These are phyloP conservation scores for Thalassiosira mediterranea DNA, from an alignment of 352 stramenopile genomes.

Conservation along the genomic window DNA sequence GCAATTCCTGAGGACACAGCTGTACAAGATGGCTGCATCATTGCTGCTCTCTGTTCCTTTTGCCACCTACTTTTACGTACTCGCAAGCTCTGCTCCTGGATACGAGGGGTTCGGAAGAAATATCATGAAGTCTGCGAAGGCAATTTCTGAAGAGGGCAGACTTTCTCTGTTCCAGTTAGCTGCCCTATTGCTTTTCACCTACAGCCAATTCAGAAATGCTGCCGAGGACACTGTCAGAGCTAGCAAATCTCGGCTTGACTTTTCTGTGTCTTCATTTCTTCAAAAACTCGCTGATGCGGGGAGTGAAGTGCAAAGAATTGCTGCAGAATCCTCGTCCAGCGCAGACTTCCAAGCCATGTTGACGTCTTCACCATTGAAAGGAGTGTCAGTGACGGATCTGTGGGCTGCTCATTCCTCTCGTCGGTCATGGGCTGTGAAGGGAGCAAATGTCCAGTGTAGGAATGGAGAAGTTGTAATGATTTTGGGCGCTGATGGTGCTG, in stretches of 20 bases:
- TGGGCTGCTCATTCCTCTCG: constrained; percentile 76
- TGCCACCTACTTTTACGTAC: constrained; percentile 33
- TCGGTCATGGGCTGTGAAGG: constrained; percentile 74
- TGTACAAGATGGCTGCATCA: constrained; percentile 33
- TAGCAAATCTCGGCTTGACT: constrained; percentile 15
- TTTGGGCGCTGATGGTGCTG: constrained; percentile 67
- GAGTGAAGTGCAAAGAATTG: constrained; percentile 49
- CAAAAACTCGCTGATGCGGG: constrained; percentile 46
- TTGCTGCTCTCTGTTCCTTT: constrained; percentile 34
- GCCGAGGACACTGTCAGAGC: constrained; percentile 38
- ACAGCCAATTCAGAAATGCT: constrained; percentile 49
- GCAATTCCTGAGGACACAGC: constrained; percentile 23
- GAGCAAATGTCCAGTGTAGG: constrained; percentile 66
- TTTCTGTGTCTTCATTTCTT: constrained; percentile 58
- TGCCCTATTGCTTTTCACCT: constrained; percentile 54
- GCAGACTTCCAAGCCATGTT: constrained; percentile 64
- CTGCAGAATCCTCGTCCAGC: constrained; percentile 19
- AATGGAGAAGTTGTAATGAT: constrained; percentile 77
- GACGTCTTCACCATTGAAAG: constrained; percentile 61
- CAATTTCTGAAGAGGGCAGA: constrained; percentile 37
- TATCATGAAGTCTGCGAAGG: constrained; percentile 9
- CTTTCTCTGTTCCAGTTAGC: constrained; percentile 66
- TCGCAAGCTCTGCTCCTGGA: no score
- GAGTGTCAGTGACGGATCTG: constrained; percentile 73
- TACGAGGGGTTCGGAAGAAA: no score